Percentiles rank a stretch among this genome's conserved stretches.
Conservation (phyloP, 768 basidiomycete species). For the button mushroom (Agaricus bisporus) region DNA sequence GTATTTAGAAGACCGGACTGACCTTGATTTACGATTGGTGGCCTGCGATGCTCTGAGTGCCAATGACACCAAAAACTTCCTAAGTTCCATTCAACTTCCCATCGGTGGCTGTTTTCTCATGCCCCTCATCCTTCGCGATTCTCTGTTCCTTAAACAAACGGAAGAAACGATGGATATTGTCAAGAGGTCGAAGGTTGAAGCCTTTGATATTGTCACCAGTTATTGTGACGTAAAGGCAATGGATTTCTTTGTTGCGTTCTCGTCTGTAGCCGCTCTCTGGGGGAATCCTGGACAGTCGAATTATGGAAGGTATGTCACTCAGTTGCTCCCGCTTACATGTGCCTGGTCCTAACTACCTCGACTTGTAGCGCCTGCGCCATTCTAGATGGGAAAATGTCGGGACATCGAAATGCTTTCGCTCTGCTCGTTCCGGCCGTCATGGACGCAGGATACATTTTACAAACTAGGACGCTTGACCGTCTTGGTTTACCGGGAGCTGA, state of each 20-base stretch:
- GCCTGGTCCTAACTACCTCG: not conserved
- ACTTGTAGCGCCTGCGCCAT: constrained; percentile 25
- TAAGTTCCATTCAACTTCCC: constrained; percentile 16
- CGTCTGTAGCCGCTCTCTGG: constrained; percentile 25
- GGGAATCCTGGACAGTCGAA: constrained; percentile 33
- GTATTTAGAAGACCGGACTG: constrained; percentile 22
- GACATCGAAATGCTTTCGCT: constrained; percentile 24
- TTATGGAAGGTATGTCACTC: constrained; percentile 23
- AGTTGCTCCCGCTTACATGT: not conserved
- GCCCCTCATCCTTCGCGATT: constrained; percentile 24
- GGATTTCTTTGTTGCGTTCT: constrained; percentile 31
- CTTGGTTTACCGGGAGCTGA: constrained; percentile 9
- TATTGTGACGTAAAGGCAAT: constrained; percentile 19
- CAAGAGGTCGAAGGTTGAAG: constrained; percentile 23
- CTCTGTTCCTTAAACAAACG: constrained; percentile 23
- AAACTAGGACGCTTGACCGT: constrained; percentile 7
- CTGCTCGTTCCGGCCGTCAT: constrained; percentile 25
- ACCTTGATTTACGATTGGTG: constrained; percentile 24
- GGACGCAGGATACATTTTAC: constrained; percentile 19
- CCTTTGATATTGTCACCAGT: constrained; percentile 19
- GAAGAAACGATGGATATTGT: constrained; percentile 22
- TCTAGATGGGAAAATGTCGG: constrained; percentile 19
- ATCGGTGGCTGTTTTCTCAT: constrained; percentile 28
- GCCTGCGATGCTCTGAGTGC: constrained; percentile 23
- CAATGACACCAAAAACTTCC: constrained; percentile 14